phyloP scores from a whole-genome alignment of 345 rosid species.

The Citrus sinensis region DVS_A1.0 CM039168.1:30344501-30345000 shows the following conservation, averaged over 20 bases:
- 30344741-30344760: background rate
- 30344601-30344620: too few species aligned
- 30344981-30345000: too few species aligned
- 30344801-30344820: background rate
- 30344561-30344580: conserved; percentile 2
- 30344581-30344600: conserved; percentile 1
- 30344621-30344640: too few species aligned
- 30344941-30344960: background rate
- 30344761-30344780: background rate
- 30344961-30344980: background rate
- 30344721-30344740: too few species aligned
- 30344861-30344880: too few species aligned
- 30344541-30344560: too few species aligned
- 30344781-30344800: background rate
- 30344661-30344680: conserved; percentile 27
- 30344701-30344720: background rate
- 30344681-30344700: conserved; percentile 27
- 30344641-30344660: background rate
- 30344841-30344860: too few species aligned
- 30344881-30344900: background rate
- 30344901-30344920: background rate
- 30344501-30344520: too few species aligned
- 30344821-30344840: background rate
- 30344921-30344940: background rate
- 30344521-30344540: too few species aligned